Evolutionary conservation across 1,284 basidiomycete genomes (phyloP).

Genomic region (Marasmius sp.): DNA sequence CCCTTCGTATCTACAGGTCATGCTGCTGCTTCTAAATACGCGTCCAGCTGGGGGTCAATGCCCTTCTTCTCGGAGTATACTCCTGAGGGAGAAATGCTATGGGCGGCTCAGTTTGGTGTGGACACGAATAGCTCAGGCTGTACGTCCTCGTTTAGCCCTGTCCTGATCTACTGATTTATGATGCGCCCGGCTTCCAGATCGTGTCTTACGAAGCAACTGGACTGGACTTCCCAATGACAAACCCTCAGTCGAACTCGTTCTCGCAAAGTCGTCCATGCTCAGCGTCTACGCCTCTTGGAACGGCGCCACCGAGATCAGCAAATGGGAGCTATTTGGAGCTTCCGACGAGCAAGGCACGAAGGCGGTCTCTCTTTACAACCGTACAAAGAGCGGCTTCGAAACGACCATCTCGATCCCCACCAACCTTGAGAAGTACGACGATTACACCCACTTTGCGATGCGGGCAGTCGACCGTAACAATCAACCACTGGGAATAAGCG

Average conservation of each 20-base stretch:
- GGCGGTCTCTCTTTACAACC: constrained; percentile 8
- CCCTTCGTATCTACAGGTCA: not conserved
- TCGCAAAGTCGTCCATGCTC: not conserved
- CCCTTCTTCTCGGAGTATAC: constrained; percentile 6
- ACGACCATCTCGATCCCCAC: constrained; percentile 8
- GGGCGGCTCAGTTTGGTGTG: constrained; percentile 9
- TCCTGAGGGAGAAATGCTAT: constrained; percentile 6
- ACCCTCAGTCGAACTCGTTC: constrained; percentile 1
- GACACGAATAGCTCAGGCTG: constrained; percentile 4
- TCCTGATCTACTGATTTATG: not conserved
- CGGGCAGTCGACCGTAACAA: not conserved
- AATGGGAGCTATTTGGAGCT: constrained; percentile 9
- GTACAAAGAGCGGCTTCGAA: constrained; percentile 7
- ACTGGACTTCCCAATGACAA: constrained; percentile 5
- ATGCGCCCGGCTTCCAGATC: constrained; percentile 1
- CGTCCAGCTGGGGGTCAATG: constrained; percentile 5
- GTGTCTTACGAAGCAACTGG: constrained; percentile 10
- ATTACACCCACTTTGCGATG: constrained; percentile 2
- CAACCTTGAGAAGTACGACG: not conserved
- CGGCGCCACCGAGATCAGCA: constrained; percentile 5
- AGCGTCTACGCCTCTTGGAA: constrained; percentile 11
- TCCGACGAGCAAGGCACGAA: not conserved
- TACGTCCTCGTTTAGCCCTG: not conserved
- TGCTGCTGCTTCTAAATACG: not conserved
- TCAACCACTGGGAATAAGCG: constrained; percentile 2